These are phyloP conservation scores for Hyphopichia khmerensis DNA, from an alignment of 1,139 yeast species.

Conservation along the genomic window DNA sequence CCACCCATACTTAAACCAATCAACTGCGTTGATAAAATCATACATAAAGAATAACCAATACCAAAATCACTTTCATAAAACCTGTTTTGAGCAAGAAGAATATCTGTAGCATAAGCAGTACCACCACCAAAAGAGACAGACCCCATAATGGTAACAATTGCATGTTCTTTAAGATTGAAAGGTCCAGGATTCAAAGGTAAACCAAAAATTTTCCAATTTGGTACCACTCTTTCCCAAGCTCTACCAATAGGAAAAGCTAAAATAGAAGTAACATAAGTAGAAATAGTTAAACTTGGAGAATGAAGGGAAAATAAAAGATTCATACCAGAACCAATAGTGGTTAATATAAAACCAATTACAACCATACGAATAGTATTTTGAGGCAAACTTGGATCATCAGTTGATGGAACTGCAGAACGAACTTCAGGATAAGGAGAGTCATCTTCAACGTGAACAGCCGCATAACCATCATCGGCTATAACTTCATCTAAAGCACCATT, in stretches of 20 bases:
- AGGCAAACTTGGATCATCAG: conserved; percentile 54
- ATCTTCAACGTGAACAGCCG: conserved; percentile 43
- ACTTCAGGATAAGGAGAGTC: conserved; percentile 67
- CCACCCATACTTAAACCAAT: conserved; percentile 71
- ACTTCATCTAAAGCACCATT: conserved; percentile 16
- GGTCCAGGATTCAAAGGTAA: conserved; percentile 57
- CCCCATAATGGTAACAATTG: conserved; percentile 60
- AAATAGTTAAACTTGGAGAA: conserved; percentile 52
- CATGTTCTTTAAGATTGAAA: conserved; percentile 65
- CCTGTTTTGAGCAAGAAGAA: conserved; percentile 53
- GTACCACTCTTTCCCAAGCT: conserved; percentile 49
- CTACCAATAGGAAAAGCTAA: conserved; percentile 65
- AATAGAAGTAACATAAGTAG: conserved; percentile 57
- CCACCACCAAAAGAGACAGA: conserved; percentile 51
- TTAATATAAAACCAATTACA: conserved; percentile 52
- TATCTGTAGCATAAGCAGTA: conserved; percentile 62
- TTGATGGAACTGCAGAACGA: conserved; percentile 65
- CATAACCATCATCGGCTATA: conserved; percentile 39
- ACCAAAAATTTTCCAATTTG: conserved; percentile 46
- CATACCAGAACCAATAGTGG: conserved; percentile 60
- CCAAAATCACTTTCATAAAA: conserved; percentile 46
- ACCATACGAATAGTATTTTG: conserved; percentile 66
- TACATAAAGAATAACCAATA: conserved; percentile 43
- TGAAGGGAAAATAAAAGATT: conserved; percentile 62
- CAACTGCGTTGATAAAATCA: conserved; percentile 56